Percentiles rank a stretch among this genome's conserved stretches.
Conservation (phyloP, 1,284 basidiomycete genomes). For the Heimioporus punctisporus region DNA sequence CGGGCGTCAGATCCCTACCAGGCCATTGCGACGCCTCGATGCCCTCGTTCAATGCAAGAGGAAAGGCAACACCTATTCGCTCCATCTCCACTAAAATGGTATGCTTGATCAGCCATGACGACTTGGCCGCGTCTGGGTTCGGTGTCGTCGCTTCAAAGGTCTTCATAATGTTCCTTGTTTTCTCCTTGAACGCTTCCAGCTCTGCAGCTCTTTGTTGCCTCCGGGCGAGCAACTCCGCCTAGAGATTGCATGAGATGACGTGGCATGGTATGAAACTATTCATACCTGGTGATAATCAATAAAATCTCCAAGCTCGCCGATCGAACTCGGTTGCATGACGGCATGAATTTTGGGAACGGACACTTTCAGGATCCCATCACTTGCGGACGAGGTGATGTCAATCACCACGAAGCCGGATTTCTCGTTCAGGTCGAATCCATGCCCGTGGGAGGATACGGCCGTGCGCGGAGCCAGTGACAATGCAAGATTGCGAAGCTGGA, state of each 20-base stretch:
- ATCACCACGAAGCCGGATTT: constrained; percentile 85
- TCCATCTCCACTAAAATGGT: constrained; percentile 65
- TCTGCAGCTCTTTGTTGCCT: constrained; percentile 77
- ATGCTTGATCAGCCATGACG: constrained; percentile 69
- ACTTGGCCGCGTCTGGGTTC: constrained; percentile 40
- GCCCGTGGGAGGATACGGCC: constrained; percentile 32
- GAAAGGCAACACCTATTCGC: constrained; percentile 86
- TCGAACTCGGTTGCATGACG: constrained; percentile 90
- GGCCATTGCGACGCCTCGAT: constrained; percentile 47
- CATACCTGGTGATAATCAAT: constrained; percentile 79
- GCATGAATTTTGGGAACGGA: constrained; percentile 80
- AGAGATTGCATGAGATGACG: constrained; percentile 14
- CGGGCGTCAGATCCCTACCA: constrained; percentile 41
- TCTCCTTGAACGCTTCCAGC: constrained; percentile 82
- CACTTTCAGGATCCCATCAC: constrained; percentile 52
- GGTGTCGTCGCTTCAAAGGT: constrained; percentile 69
- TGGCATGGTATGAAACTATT: background rate
- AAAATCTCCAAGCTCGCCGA: constrained; percentile 87
- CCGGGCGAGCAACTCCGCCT: constrained; percentile 76
- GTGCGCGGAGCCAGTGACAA: constrained; percentile 72
- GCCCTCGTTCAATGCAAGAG: constrained; percentile 60
- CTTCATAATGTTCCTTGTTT: constrained; percentile 69
- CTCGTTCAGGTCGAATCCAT: constrained; percentile 56
- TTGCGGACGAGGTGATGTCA: constrained; percentile 50
- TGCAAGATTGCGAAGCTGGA: constrained; percentile 69